These are phyloP conservation scores for Uncinocarpus reesii DNA, from an alignment of 2,329 filamentous ascomycete species.

Conservation along the genomic window DNA sequence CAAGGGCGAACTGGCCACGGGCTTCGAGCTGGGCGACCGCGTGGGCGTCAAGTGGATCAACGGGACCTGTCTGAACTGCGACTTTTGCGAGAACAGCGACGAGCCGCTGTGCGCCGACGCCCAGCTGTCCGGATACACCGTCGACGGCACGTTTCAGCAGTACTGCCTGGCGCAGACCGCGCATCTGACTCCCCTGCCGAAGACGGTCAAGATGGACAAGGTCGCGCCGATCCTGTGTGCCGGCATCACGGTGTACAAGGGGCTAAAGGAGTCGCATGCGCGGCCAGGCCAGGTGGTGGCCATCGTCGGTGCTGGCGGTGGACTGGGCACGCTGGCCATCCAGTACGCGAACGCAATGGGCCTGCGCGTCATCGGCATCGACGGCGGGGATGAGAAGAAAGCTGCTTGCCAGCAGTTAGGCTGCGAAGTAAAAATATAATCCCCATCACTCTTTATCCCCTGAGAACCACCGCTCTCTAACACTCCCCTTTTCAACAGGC, in stretches of 20 bases:
- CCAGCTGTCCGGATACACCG: conserved; percentile 76
- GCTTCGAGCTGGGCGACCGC: conserved; percentile 71
- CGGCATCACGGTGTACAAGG: conserved; percentile 82
- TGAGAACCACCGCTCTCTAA: too few relatives aligned
- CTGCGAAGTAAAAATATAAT: conserved; percentile 42
- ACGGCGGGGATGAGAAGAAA: conserved; percentile 71
- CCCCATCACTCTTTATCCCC: too few relatives aligned
- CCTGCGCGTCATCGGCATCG: conserved; percentile 67
- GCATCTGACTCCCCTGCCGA: conserved; percentile 72
- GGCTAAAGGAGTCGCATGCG: conserved; percentile 71
- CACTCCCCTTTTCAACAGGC: conserved; percentile 24
- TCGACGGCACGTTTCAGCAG: conserved; percentile 88
- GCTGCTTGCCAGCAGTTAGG: conserved; percentile 58
- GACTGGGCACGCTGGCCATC: conserved; percentile 65
- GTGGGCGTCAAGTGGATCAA: conserved; percentile 92
- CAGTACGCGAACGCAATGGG: conserved; percentile 93
- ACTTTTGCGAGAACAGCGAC: conserved; percentile 69
- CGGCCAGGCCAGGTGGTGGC: conserved; percentile 67
- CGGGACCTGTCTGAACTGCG: conserved; percentile 70
- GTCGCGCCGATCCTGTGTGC: conserved; percentile 74
- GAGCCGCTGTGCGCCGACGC: conserved; percentile 73
- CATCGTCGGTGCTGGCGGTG: conserved; percentile 77
- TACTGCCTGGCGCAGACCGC: conserved; percentile 80
- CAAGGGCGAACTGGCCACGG: conserved; percentile 62
- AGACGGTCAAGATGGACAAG: conserved; percentile 63